Base-by-base conservation (phyloP, 2,329 filamentous ascomycete genomes). In the Celoporthe dispersa region DNA sequence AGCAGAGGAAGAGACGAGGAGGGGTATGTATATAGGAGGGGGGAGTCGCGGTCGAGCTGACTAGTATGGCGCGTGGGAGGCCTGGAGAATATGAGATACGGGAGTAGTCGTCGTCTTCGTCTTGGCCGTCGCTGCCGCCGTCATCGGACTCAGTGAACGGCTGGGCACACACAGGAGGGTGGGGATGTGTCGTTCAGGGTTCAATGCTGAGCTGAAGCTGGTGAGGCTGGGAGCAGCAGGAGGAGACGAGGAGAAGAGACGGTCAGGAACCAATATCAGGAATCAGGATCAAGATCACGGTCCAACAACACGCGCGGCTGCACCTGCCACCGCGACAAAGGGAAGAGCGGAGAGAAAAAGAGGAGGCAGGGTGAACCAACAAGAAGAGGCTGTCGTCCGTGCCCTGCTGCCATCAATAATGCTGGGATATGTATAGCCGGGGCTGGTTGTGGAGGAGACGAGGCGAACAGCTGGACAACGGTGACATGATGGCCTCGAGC, bases 121-220 rank as follows among this genome's bases (percentile, higher is more conserved):
- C 44, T 19, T n/a, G 41, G 59, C 51, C 35, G 57, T 62, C 25
- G 66, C 11, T 7, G 44, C n/a, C 39, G 35, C 55, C 66, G 66
- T 68, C 66, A 68, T 62, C 57, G 66, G 66, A 62, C 66, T 62
- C 57, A 44, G 37, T 25, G 39, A 16, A 62, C 31, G 31, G 11
- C 19, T 16, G 9, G 33, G 31, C 31, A 67, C 33, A 57, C 19
- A 41, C 12, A 68, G 22, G 44, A 33, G 14, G 53, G n/a, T n/a
- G n/a, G 31, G 51, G 53, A 60, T 57, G 22, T 31, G 61, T 12
- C 41, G 61, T 65, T 3, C 7, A 48, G 41, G 57, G 16, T 22
- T 16, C 55, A 33, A 39, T 11, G 55, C 44, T 55, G 59, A 37
- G 33, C 57, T 60, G 55, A 35, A 35, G 55, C 22, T n/a, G 44